A percentile compares a stretch with the other conserved stretches of the same genome.
These are phyloP conservation scores for Pichia kluyveri DNA, from an alignment of 805 yeast species.

Conservation along the genomic window DNA sequence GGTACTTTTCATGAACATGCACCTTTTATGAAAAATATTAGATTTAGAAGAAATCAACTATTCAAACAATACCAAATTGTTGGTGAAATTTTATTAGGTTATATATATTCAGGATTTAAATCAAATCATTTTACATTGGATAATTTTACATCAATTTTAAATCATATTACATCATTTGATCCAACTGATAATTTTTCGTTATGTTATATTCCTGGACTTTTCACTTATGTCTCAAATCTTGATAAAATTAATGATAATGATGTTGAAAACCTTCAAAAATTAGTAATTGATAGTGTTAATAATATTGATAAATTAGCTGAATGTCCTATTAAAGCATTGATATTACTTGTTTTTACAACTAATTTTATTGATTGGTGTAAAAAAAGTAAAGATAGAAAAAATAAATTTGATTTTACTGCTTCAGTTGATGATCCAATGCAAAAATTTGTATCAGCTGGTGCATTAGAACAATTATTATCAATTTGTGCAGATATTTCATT, in stretches of 20 bases:
- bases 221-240: slow-evolving; percentile 35
- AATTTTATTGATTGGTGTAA: slow-evolving; percentile 65
- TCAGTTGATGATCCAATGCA: slow-evolving; percentile 51
- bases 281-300: slow-evolving; percentile 28
- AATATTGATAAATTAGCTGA: slow-evolving; percentile 34
- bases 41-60: slow-evolving; percentile 53
- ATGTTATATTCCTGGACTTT: slow-evolving; percentile 56
- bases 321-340: slow-evolving; percentile 39
- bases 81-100: slow-evolving; percentile 54
- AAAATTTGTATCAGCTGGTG: slow-evolving; percentile 52
- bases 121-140: slow-evolving; percentile 25
- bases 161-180: slow-evolving; percentile 38
- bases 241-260: slow-evolving; percentile 28
- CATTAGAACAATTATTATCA: slow-evolving; percentile 58
- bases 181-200: slow-evolving; percentile 57
- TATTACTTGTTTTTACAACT: slow-evolving; percentile 44
- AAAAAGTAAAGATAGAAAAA: slow-evolving; percentile 30
- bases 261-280: slow-evolving; percentile 30
- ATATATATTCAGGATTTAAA: slow-evolving; percentile 25
- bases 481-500: slow-evolving; percentile 48
- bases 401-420: slow-evolving; percentile 37
- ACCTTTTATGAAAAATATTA: slow-evolving; percentile 38
- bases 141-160: slow-evolving; percentile 32
- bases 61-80: slow-evolving; percentile 61
- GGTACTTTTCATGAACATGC: slow-evolving; percentile 36